Conservation (phyloP, 1,139 yeast genomes). For the Debaryomycetaceae sp. region DNA sequence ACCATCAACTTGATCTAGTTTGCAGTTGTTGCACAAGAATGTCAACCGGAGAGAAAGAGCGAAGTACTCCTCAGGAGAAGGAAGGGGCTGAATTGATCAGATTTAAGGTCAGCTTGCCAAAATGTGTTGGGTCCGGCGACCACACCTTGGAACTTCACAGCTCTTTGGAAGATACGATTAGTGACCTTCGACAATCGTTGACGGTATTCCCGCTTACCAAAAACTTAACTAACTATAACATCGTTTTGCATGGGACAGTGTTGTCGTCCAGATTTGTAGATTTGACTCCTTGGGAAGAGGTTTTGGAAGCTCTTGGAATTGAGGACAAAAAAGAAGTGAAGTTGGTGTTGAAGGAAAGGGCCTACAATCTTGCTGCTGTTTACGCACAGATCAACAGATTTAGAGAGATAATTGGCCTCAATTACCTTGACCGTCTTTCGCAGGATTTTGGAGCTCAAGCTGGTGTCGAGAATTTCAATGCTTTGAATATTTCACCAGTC, state of each 20-base stretch:
- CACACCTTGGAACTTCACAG: constrained; percentile 32
- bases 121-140: constrained; percentile 18
- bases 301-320: constrained; percentile 22
- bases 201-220: constrained; percentile 52
- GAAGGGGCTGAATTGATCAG: constrained; percentile 19
- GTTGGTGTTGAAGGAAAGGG: constrained; percentile 27
- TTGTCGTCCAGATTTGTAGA: constrained; percentile 34
- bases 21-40: constrained; percentile 3
- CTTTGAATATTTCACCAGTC: constrained; percentile 26
- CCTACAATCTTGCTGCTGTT: constrained; percentile 38
- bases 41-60: constrained; percentile 11
- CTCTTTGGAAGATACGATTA: constrained; percentile 42
- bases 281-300: constrained; percentile 28
- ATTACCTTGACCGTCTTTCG: constrained; percentile 34
- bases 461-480: constrained; percentile 29
- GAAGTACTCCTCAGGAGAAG: constrained; percentile 9
- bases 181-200: constrained; percentile 59
- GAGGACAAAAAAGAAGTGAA: constrained; percentile 12
- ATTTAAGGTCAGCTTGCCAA: constrained; percentile 33
- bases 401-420: constrained; percentile 45
- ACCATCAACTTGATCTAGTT: neutral
- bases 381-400: constrained; percentile 41
- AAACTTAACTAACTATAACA: constrained; percentile 59
- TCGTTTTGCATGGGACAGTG: constrained; percentile 35
- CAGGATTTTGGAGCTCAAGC: constrained; percentile 22